Evolutionary conservation across 2,329 filamentous ascomycete genomes (phyloP).

Genomic region (Penicillium sp.): DNA sequence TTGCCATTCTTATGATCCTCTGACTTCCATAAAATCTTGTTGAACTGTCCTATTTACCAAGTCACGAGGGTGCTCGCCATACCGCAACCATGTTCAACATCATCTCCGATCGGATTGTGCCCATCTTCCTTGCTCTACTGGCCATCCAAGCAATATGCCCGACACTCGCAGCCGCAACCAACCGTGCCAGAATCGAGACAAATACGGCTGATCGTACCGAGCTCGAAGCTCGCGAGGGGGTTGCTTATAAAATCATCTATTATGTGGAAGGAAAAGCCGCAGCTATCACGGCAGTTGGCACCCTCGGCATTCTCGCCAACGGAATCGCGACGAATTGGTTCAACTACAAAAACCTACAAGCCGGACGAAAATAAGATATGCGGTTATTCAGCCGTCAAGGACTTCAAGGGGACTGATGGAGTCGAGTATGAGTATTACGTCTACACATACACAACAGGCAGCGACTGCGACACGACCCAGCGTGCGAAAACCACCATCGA

Average conservation of each 20-base stretch:
- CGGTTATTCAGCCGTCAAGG: conserved; percentile 1
- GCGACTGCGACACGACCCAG: conserved; percentile 5
- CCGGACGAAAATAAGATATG: conserved; percentile 4
- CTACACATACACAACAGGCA: conserved; percentile 6
- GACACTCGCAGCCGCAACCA: conserved; percentile 3
- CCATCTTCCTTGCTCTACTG: conserved; percentile 1
- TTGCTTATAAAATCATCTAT: conserved; percentile 1
- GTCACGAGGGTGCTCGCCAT: too few relatives aligned
- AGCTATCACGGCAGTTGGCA: background rate
- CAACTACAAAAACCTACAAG: background rate
- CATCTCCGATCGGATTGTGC: conserved; percentile 1
- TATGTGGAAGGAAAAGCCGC: background rate
- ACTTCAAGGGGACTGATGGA: background rate
- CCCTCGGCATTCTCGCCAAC: background rate
- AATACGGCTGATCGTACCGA: background rate
- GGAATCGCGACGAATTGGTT: conserved; percentile 2
- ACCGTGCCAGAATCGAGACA: background rate
- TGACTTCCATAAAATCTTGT: too few relatives aligned
- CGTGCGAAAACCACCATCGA: conserved; percentile 3
- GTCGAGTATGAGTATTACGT: conserved; percentile 4
- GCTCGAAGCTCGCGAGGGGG: background rate
- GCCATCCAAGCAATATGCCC: background rate
- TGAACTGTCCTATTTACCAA: too few relatives aligned
- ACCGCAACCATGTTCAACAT: conserved; percentile 7
- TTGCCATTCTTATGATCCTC: too few relatives aligned